Evolutionary conservation across 139 green algal genomes (phyloP), one percentile per base, ranked within the genome.

Genomic region (Chlamydomonas sphaeroides): DNA sequence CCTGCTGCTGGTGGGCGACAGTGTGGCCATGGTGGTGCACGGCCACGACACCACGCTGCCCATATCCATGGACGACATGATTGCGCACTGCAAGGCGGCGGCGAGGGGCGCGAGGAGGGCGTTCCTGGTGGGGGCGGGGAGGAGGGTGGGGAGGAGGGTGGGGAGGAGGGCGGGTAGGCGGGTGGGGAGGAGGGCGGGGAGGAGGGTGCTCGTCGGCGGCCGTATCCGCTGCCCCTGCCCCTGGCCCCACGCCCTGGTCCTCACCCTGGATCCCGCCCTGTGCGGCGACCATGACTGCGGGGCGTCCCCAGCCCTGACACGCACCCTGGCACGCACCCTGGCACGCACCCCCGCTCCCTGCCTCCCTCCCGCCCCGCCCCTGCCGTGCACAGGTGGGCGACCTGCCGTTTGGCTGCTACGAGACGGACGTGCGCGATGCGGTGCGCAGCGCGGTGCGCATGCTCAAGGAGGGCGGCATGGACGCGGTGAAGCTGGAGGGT

Each of bases 31-130:
- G 97, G 97, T 99, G 45, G 95, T 99, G 36, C 97, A 99, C 78
- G 97, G 97, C n/a, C 93, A 99, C 85, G 97, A 99, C 92, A 99
- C 97, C 39, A 99, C 97, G 1, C 92, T 99, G 67, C 97, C 97
- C 28, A 90, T 99, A 62, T 99, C 96, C 0, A 56, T 99, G 39
- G 95, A 99, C 4, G 96, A 99, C 42, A 99, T 99, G 95, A 82
- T 99, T n/a, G 26, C 89, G 73, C 97, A 99, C 90, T 99, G 95
- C 90, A 88, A 85, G 72, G 92, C 96, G 49, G 97, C 96, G 35
- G 89, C 92, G 10, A 86, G 97, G 14, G 97, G 97, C 1, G 93
- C 96, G 14, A 68, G 79, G 26, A 79, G 93, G 30, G 83, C 94
- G 1, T 92, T 98, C 80, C 86, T 98, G 30, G 83, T 96, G 59